Base-by-base conservation (phyloP, 164 flowering plant species). In the Taxillus chinensis region DNA sequence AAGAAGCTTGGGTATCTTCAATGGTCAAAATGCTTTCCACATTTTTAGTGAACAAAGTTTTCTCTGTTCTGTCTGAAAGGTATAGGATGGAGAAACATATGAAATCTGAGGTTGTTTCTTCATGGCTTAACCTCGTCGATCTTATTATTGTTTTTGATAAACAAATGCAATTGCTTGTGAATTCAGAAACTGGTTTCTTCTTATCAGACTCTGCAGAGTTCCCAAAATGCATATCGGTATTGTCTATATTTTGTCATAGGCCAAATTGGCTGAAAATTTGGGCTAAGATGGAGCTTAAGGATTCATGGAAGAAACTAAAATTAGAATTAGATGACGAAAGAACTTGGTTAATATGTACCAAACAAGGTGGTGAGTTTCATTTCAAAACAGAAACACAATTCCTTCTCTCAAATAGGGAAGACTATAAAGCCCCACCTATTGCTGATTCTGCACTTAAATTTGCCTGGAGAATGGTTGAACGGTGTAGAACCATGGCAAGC, bases 41-140 rank as follows among this genome's bases (percentile, higher is more conserved):
- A 5, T 80, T 71, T 73, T 55, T 85, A n/a, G 73, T 41, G n/a
- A 82, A 76, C 40, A 64, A 55, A 8, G 66, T 78, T 45, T 74
- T 87, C 64, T 53, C 82, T 57, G 54, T 64, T 57, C 80, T 83
- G 45, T 83, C 74, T 59, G 75, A 74, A 45, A 75, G 63, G 61
- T 82, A 78, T 64, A 63, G 65, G 43, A 27, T 27, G 27, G 73
- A 69, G 15, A 71, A 63, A 45, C 46, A 62, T 15, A 46, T 48
- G 57, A 83, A 58, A 66, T 8, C 55, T 3, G 83, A 83, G 64
- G 75, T 62, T 27, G 51, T 61, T 9, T 68, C 80, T 38, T 80
- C 78, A 39, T 87, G 90, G 90, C 80, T 87, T 74, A 80, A 83
- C 64, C 60, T 87, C 59, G 68, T 85, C 41, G 90, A 87, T 63